Evolutionary conservation across 441 rosid species (phyloP).

Genomic region (Metrosideros polymorpha): DNA sequence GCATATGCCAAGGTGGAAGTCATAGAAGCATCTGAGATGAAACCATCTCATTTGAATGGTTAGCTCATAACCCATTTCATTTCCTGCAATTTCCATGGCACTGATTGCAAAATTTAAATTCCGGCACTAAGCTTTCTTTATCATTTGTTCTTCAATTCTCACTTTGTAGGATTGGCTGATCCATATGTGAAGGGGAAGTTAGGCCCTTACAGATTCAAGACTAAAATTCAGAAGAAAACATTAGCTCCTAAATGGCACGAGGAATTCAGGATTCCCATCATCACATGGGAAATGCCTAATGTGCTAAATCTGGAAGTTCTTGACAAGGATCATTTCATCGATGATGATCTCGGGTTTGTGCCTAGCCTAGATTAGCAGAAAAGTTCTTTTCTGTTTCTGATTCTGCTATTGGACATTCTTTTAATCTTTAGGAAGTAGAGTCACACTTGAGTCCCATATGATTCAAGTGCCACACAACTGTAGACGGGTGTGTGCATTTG

Average conservation of each 20-base stretch:
- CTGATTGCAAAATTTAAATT: neutral
- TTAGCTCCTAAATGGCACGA: slow-evolving; percentile 87
- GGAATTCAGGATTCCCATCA: slow-evolving; percentile 74
- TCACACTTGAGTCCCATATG: neutral
- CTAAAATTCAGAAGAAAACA: slow-evolving; percentile 58
- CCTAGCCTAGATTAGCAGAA: slow-evolving; percentile 5
- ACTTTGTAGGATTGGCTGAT: slow-evolving; percentile 75
- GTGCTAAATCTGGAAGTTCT: slow-evolving; percentile 57
- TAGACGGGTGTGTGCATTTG: neutral
- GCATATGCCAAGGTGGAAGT: slow-evolving; percentile 74
- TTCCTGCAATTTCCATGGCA: neutral
- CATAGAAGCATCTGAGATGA: slow-evolving; percentile 73
- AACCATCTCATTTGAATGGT: slow-evolving; percentile 87
- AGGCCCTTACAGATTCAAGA: slow-evolving; percentile 71
- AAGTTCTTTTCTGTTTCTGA: neutral
- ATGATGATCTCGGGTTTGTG: slow-evolving; percentile 81
- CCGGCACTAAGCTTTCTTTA: neutral
- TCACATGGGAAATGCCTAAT: slow-evolving; percentile 66
- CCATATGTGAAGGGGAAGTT: slow-evolving; percentile 92
- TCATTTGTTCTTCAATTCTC: neutral
- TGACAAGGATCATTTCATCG: slow-evolving; percentile 79
- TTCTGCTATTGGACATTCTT: neutral
- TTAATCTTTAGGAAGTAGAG: neutral
- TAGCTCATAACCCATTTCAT: slow-evolving; percentile 5
- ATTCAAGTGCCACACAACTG: neutral